Base-by-base conservation (phyloP, 306 rosid species). In the Ochetophila trinervis region DNA sequence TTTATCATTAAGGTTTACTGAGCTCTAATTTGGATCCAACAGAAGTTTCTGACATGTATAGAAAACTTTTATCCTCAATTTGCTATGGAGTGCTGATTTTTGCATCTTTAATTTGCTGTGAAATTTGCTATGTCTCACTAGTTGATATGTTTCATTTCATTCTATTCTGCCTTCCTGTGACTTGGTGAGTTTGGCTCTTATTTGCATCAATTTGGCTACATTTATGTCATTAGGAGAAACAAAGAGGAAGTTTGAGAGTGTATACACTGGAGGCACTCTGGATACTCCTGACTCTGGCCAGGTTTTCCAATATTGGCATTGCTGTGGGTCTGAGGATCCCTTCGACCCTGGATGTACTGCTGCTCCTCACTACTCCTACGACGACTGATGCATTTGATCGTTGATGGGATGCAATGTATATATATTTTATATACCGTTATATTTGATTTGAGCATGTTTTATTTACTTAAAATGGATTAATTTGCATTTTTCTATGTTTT, bases 311-410 rank as follows among this genome's bases (percentile, higher is more conserved):
- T 92, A 92, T 59, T 92, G 98, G 98, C 98, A 89, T 78, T 89
- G 98, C 63, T 92, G 98, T 75, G 98, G 93, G 5, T 87, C 95
- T 57, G 98, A 89, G 76, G 95, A 92, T 76, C 91, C 95, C 27
- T 89, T 85, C 27, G 80, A 87, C 71, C 93, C 82, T 5, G 98
- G 98, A 62, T 92, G 96, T 74, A 85, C 92, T 0, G 89, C 93
- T 58, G 63, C 93, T 44, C 91, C 92, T 12, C 95, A 92, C 79
- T 56, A 81, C 11, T 84, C 98, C 13, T 92, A 87, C 36, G 98
- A 92, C 57, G 91, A 85, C 74, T 89, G 74, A 88, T 53, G 53
- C 23, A 5, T 19, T 40, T 53, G 37, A 34, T 48, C 58, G 8
- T 72, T n/a, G n/a, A n/a, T n/a, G n/a, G n/a, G n/a, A n/a, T n/a